These are phyloP conservation scores for Curvularia hawaiiensis DNA, from an alignment of 2,329 filamentous ascomycete genomes.

Conservation along the genomic window DNA sequence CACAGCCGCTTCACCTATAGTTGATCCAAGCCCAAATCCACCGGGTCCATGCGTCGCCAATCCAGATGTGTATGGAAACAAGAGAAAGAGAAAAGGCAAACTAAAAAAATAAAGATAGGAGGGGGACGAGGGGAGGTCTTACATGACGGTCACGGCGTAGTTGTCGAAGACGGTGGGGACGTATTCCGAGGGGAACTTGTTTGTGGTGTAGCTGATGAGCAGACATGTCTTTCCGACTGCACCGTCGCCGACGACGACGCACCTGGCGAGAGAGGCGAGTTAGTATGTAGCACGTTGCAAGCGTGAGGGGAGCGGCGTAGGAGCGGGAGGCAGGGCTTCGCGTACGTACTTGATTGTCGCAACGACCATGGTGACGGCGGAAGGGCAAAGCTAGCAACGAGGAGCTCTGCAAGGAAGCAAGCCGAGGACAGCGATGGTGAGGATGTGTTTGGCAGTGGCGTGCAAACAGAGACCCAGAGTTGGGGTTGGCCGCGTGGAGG, in stretches of 20 bases:
- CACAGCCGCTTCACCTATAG: slow-evolving; percentile 15
- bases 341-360: slow-evolving; percentile 52
- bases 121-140: slow-evolving; percentile 52
- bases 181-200: slow-evolving; percentile 99
- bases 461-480: slow-evolving; percentile 19
- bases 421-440: slow-evolving; percentile 12
- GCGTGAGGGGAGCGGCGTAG: neutral
- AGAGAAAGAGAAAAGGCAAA: neutral
- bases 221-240: slow-evolving; percentile 99
- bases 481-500: slow-evolving; percentile 22
- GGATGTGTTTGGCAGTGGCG: slow-evolving; percentile 20
- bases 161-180: slow-evolving; percentile 99
- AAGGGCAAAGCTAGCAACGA: neutral
- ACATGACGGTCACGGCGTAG: slow-evolving; percentile 99
- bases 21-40: neutral
- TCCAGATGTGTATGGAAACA: neutral
- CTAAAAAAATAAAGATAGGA: slow-evolving; percentile 1
- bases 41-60: neutral
- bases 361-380: slow-evolving; percentile 44
- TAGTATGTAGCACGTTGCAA: slow-evolving; percentile 9
- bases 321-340: slow-evolving; percentile 12
- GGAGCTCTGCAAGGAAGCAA: neutral
- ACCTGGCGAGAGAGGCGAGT: slow-evolving; percentile 61
- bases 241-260: slow-evolving; percentile 98
- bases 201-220: slow-evolving; percentile 98